Evolutionary conservation across 257 asterid genomes (phyloP), one percentile per base, ranked within the genome.

Genomic region (Salvia rosmarinus): DNA sequence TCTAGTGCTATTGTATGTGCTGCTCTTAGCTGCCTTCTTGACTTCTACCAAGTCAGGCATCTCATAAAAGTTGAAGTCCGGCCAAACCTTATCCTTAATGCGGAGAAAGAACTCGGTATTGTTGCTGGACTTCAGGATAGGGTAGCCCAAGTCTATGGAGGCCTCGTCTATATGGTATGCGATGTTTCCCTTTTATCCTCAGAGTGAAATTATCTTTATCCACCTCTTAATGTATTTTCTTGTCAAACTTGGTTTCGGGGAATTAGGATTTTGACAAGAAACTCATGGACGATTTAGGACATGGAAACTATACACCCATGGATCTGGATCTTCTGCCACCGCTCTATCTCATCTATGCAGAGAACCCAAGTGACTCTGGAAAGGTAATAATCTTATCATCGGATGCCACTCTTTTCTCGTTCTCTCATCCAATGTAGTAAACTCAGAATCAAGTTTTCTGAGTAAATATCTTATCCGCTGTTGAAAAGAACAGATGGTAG

Each of bases 111-210:
- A 82, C 90, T 95, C 4, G 98, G 99, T 11, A 95, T 95, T 73
- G 95, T 91, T 70, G 99, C 99, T 23, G 99, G 99, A 70, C 96
- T 95, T 52, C 96, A 95, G 67, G 99, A 91, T 74, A 85, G 99
- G 83, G 99, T 94, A 21, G 96, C 96, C 66, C 99, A 91, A 82
- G 98, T 95, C 77, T 95, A 95, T 23, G 99, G 99, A 4, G 99
- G 98, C 74, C 93, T 95, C 6, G 88, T 95, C 49, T 85, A 88
- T 76, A 95, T 91, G 98, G 99, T 94, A 77, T 73, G 83, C 37
- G 42, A 37, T 6, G 8, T 32, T 40, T 47, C 25, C 17, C 21
- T 1, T 16, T 69, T 28, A 68, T 37, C 25, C 35, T 30, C 44
- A 0, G 17, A 42, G 21, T 9, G 66, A 47, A 40, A 43, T 32